Base-by-base conservation (phyloP, 768 basidiomycete genomes). In the Calocera cornea region DNA sequence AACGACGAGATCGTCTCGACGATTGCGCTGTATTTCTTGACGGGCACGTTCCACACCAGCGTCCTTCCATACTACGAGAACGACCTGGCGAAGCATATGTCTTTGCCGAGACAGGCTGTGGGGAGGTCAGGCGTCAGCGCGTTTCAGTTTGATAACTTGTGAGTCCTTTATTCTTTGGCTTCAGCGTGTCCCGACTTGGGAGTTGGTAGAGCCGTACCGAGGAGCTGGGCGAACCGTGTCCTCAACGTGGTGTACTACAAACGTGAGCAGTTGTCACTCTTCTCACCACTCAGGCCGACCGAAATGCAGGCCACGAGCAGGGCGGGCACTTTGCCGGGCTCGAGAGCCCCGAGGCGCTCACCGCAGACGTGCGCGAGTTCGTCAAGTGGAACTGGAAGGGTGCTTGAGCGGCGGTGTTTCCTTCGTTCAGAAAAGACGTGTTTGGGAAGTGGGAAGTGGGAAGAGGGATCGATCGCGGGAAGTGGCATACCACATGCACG, bases 1-100 rank as follows among this genome's bases (percentile, higher is more conserved):
- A 12, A 40, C 29, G 60, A 54, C 19, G 68, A 70, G 27, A 70
- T 74, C 67, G 64, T 73, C 33, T 71, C 70, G 29, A 68, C 72
- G 1, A 67, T 74, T 40, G 73, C 74, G 24, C 68, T 74, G 2
- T 74, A 74, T 68, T 72, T 68, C 67, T 72, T 74, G 64, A 72
- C 74, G 27, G 27, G 64, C 14, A 66, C 73, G 2, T 72, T 74
- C 70, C 65, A 60, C 2, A 72, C 73, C 1, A 68, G 73, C 29
- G 66, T 66, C 2, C 68, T 71, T 54, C 60, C 69, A 24, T 75
- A 75, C 49, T 33, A 29, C 22, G 65, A 73, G 40, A 73, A 72
- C 10, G 24, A 19, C 19, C 7, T 24, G 44, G 19, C 19, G 7
- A 14, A 49, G 40, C 12, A 22, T 31, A 22, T 44, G n/a, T n/a